Percentiles rank a stretch among this genome's conserved stretches.
phyloP scores from a whole-genome alignment of 225 moss, liverwort and hornwort species.

The Asterella californica region DNA sequence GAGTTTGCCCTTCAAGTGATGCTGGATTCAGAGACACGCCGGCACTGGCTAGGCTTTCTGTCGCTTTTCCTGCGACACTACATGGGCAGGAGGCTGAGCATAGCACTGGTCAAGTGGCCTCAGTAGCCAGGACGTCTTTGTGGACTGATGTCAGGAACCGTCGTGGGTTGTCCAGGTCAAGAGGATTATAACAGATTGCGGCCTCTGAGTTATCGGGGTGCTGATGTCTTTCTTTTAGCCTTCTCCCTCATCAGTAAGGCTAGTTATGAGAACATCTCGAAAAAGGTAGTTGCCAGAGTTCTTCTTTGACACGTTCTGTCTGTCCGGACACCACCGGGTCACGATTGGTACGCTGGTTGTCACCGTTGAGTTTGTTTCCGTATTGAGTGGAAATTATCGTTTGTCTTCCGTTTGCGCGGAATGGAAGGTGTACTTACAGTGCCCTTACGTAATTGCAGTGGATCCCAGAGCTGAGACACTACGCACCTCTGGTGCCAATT shows the following conservation, averaged over 20 bases:
- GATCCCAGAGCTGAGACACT: conserved; percentile 99
- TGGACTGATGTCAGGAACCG: neutral
- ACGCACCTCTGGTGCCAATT: conserved; percentile 93
- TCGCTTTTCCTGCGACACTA: neutral
- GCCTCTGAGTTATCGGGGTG: conserved; percentile 96
- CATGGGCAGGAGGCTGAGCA: neutral
- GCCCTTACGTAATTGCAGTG: conserved; percentile 50
- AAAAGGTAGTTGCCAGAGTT: conserved; percentile 60
- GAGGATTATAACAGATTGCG: conserved; percentile 99
- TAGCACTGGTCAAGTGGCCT: neutral
- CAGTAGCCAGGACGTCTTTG: neutral
- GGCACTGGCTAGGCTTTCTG: neutral
- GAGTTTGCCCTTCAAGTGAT: neutral
- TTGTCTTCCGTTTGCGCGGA: neutral
- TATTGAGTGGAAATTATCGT: neutral
- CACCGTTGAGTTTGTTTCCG: neutral
- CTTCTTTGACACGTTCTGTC: neutral
- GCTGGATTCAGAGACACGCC: neutral
- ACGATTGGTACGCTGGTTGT: neutral
- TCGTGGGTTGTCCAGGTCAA: conserved; percentile 63
- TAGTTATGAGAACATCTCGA: conserved; percentile 95
- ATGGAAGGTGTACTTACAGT: neutral
- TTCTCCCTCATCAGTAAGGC: conserved; percentile 93
- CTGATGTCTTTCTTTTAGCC: conserved; percentile 94
- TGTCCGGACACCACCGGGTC: neutral